Evolutionary conservation across 2,329 filamentous ascomycete genomes (phyloP), one percentile per base, ranked within the genome.

Genomic region (Penicillium olsonii): DNA sequence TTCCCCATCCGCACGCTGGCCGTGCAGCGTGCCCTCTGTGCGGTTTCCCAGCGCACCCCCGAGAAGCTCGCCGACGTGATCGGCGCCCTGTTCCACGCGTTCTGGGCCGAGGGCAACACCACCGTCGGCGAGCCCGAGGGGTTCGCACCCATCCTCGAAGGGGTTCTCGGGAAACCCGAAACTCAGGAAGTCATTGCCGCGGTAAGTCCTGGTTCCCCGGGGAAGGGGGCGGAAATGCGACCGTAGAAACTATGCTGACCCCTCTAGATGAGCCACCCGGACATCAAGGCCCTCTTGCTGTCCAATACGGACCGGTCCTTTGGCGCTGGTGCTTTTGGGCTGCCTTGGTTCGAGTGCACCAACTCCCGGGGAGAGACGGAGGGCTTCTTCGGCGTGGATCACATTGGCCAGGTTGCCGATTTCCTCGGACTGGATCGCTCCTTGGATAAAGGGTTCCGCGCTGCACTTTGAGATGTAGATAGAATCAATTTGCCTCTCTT

Each of bases 321-420:
- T 19, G 83, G 83, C 65, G 64, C 70, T 26, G 83, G 81, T 1
- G 80, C 80, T 1, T 86, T 86, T 70, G 83, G 83, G 1, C 59
- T 85, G 44, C 83, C 83, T 0, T 85, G 79, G 78, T 81, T 83
- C 60, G 68, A 72, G 66, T 82, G 80, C 45, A 81, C 76, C 37
- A 82, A 84, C 63, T 43, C 64, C 6, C 69, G 78, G 46, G 82
- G 82, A 0, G 67, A 79, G 60, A 81, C 64, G 27, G 80, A 84
- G 54, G 68, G 68, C 0, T 84, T 80, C 59, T 85, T 79, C 77
- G 83, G 83, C 0, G 75, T 85, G 9, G 82, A 85, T 69, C 80
- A 84, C 64, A 55, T 85, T 35, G 81, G 78, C 1, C 76, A 79
- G 58, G 69, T 85, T 5, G 70, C 73, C 29, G 74, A 80, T 47